A percentile compares a stretch with the other conserved stretches of the same genome.
Evolutionary conservation across 2,329 filamentous ascomycete species (phyloP).

Genomic region (Fusarium cyanostomum): DNA sequence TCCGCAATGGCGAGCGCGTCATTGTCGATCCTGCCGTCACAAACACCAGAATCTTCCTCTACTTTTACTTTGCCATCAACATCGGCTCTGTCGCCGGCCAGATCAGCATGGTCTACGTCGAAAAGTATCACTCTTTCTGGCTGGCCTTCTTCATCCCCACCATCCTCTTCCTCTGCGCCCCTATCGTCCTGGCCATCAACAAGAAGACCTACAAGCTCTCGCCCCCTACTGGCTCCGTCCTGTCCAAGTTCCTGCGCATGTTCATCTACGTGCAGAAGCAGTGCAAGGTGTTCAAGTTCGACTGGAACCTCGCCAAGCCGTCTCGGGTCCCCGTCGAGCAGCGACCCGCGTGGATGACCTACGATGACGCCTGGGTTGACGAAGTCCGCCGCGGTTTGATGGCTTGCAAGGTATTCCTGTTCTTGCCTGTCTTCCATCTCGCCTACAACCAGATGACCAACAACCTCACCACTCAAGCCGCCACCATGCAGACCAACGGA

Average conservation of each 20-base stretch:
- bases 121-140: conserved; percentile 82
- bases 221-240: conserved; percentile 77
- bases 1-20: conserved; percentile 69
- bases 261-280: conserved; percentile 70
- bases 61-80: conserved; percentile 69
- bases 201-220: conserved; percentile 68
- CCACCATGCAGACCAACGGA: conserved; percentile 72
- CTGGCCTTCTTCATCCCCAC: conserved; percentile 75
- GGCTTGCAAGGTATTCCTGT: conserved; percentile 77
- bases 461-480: conserved; percentile 71
- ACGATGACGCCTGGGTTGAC: conserved; percentile 85
- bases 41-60: conserved; percentile 73
- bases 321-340: conserved; percentile 64
- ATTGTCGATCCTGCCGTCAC: conserved; percentile 77
- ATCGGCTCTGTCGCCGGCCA: conserved; percentile 69
- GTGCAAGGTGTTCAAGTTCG: conserved; percentile 69
- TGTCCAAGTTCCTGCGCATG: conserved; percentile 72
- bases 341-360: conserved; percentile 79
- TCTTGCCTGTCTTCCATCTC: conserved; percentile 71
- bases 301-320: conserved; percentile 77
- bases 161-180: conserved; percentile 69
- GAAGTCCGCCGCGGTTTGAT: conserved; percentile 76
- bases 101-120: conserved; percentile 74
- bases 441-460: conserved; percentile 69
- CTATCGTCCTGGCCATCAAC: conserved; percentile 68